Evolutionary conservation across 1,139 yeast genomes (phyloP).

Genomic region (Scheffersomyces cryptocercus): DNA sequence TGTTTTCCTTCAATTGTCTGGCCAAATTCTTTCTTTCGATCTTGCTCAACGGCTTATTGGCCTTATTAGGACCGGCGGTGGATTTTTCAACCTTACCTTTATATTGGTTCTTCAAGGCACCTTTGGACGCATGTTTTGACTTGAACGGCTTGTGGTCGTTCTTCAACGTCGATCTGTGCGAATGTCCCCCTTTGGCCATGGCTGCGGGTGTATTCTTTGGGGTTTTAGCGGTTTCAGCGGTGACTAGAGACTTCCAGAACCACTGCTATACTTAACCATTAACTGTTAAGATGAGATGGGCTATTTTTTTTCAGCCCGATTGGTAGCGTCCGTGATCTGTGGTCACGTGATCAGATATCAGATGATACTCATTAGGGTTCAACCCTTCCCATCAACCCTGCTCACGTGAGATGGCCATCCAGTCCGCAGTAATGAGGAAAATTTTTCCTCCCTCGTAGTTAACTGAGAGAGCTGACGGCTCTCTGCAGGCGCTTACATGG

Average conservation of each 20-base stretch:
- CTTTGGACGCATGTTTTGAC: slow-evolving; percentile 88
- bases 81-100: slow-evolving; percentile 89
- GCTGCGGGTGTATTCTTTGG: neutral
- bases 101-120: slow-evolving; percentile 71
- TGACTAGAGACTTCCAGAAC: too few relatives aligned
- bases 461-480: neutral
- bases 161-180: slow-evolving; percentile 81
- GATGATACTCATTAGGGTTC: slow-evolving; percentile 1
- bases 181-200: slow-evolving; percentile 68
- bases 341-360: slow-evolving; percentile 2
- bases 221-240: too few relatives aligned
- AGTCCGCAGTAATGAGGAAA: neutral
- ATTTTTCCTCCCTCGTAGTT: too few relatives aligned
- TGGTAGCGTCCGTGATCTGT: neutral
- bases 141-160: slow-evolving; percentile 88
- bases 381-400: neutral
- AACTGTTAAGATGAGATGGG: slow-evolving; percentile 11
- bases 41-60: slow-evolving; percentile 46
- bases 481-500: neutral
- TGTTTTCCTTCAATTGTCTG: slow-evolving; percentile 74
- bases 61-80: slow-evolving; percentile 33
- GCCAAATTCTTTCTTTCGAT: slow-evolving; percentile 76
- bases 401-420: neutral
- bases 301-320: slow-evolving; percentile 2
- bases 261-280: too few relatives aligned